Conservation (phyloP, 1,284 basidiomycete genomes). For the Ceratobasidium sp. region DNA sequence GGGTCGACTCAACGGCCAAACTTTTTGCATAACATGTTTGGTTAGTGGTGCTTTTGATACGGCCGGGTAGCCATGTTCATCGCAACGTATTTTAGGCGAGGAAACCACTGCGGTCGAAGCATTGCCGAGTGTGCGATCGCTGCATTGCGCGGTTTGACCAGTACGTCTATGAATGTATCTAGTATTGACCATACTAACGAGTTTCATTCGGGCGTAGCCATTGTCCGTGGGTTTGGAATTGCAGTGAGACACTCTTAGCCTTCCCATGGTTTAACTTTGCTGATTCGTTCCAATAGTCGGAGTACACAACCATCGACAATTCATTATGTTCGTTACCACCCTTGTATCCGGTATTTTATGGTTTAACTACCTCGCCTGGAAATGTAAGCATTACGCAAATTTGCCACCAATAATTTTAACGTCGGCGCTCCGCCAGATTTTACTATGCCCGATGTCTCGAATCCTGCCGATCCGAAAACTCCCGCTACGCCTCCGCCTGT, state of each 20-base stretch:
- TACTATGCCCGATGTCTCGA: conserved; percentile 3
- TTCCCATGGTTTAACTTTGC: neutral
- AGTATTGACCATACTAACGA: neutral
- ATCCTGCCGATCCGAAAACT: conserved; percentile 47
- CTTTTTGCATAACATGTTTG: conserved; percentile 96
- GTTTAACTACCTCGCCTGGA: conserved; percentile 88
- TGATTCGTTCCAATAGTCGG: conserved; percentile 66
- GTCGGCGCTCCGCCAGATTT: conserved; percentile 49
- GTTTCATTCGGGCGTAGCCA: conserved; percentile 62
- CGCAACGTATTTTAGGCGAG: conserved; percentile 61
- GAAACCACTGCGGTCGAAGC: conserved; percentile 93
- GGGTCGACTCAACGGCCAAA: conserved; percentile 90
- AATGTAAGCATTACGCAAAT: conserved; percentile 48
- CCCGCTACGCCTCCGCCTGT: conserved; percentile 50
- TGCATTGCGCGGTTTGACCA: conserved; percentile 92
- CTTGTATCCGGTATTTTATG: conserved; percentile 81
- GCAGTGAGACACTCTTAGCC: conserved; percentile 69
- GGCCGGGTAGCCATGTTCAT: neutral
- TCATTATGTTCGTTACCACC: conserved; percentile 86
- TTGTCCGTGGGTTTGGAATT: conserved; percentile 99
- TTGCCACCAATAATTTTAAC: conserved; percentile 53
- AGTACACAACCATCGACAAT: conserved; percentile 93
- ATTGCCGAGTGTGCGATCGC: conserved; percentile 90
- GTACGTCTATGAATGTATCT: conserved; percentile 57
- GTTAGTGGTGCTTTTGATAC: conserved; percentile 50